phyloP scores from a whole-genome alignment of 306 rosid species.

The Lithocarpus polystachyus region DNA sequence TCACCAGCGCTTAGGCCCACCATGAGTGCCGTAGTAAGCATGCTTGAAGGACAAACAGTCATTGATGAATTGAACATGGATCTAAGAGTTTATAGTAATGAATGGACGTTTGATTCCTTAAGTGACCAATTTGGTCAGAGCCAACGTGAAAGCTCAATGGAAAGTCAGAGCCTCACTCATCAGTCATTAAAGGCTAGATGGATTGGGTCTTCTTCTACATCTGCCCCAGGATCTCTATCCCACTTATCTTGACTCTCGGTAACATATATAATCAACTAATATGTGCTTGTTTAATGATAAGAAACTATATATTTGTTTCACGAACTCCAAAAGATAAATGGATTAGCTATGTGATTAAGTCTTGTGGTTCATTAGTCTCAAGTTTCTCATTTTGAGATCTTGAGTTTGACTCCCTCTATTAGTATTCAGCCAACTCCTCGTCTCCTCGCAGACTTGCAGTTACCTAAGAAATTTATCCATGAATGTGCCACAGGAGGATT shows the following conservation, averaged over 20 bases:
- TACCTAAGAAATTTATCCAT: too few species aligned
- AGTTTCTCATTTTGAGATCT: too few species aligned
- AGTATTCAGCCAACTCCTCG: too few species aligned
- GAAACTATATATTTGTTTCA: too few species aligned
- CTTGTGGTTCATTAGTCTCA: too few species aligned
- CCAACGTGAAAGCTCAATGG: neutral
- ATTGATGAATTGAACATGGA: constrained; percentile 37
- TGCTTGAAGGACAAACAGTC: constrained; percentile 51
- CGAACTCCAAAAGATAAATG: too few species aligned
- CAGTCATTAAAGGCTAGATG: neutral
- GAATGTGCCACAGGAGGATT: too few species aligned
- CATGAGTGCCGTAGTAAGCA: constrained; percentile 65
- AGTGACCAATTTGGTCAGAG: constrained; percentile 16
- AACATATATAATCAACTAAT: too few species aligned
- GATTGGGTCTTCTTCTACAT: constrained; percentile 3
- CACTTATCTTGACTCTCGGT: neutral
- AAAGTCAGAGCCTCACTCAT: neutral
- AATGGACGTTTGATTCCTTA: constrained; percentile 32
- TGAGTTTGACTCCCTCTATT: too few species aligned
- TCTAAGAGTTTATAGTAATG: constrained; percentile 23
- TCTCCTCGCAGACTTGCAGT: too few species aligned
- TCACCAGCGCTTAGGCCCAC: constrained; percentile 49
- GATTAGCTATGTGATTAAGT: too few species aligned
- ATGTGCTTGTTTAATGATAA: neutral
- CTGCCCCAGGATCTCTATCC: neutral